These are phyloP conservation scores for Moricandia moricandioides DNA, from an alignment of 345 rosid genomes.

Conservation along the genomic window DNA sequence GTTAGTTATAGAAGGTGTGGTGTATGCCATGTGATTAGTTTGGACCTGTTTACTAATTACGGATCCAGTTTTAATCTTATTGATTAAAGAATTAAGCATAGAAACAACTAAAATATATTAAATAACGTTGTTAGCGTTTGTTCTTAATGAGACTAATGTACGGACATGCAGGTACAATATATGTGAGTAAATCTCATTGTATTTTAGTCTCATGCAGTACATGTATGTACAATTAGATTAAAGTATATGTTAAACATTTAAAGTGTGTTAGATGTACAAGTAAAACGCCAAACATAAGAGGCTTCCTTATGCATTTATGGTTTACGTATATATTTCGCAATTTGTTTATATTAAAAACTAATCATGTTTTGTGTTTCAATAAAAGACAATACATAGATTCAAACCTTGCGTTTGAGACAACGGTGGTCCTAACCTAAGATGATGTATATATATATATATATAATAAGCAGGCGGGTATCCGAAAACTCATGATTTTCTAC, in stretches of 20 bases:
- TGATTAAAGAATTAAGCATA: constrained; percentile 1
- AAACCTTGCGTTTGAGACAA: constrained; percentile 25
- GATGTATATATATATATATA: neutral
- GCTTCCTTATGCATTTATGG: neutral
- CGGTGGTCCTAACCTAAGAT: neutral
- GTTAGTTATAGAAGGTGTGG: neutral
- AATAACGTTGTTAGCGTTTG: neutral
- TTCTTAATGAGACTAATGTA: constrained; percentile 5
- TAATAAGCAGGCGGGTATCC: constrained; percentile 51
- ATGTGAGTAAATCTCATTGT: neutral
- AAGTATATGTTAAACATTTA: no score
- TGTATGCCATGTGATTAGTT: constrained; percentile 9
- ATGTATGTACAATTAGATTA: neutral
- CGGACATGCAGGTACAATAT: constrained; percentile 41
- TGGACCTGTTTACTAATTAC: constrained; percentile 7
- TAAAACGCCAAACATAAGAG: neutral
- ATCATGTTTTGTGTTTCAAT: neutral
- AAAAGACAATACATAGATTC: neutral
- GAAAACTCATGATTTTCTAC: constrained; percentile 83
- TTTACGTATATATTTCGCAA: neutral
- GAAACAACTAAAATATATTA: neutral
- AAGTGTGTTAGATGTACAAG: no score
- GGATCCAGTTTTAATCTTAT: neutral
- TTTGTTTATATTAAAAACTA: neutral
- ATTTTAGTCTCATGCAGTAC: neutral